phyloP scores from a whole-genome alignment of 345 rosid genomes.

The Euclidium syriacum region DNA sequence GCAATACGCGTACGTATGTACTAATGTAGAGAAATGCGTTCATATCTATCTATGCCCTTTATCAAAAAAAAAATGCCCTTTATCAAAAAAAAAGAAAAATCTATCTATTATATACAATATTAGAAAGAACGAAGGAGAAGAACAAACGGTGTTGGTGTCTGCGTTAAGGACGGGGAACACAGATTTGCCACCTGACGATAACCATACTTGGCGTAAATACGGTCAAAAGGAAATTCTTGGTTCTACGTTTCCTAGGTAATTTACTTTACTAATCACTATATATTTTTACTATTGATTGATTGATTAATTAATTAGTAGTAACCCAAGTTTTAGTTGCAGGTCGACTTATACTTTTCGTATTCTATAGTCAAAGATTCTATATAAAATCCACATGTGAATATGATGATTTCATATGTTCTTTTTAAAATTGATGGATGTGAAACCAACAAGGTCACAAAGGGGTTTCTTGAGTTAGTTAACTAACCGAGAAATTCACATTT shows the following conservation, averaged over 20 bases:
- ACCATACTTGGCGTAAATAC: constrained; percentile 77
- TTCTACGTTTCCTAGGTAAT: constrained; percentile 68
- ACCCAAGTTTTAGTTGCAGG: neutral
- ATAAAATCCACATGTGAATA: neutral
- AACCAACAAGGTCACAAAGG: neutral
- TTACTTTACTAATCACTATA: neutral
- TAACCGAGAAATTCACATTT: neutral
- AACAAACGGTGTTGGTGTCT: constrained; percentile 34
- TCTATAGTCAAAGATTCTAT: constrained; percentile 5
- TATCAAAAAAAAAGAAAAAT: too few species aligned
- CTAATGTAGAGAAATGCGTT: neutral
- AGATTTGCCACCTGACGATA: constrained; percentile 77
- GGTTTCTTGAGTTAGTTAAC: neutral
- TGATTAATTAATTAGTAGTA: too few species aligned
- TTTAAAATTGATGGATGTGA: neutral
- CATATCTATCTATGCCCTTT: too few species aligned
- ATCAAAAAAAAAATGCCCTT: too few species aligned
- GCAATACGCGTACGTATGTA: neutral
- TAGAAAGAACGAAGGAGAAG: constrained; percentile 41
- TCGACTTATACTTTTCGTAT: neutral
- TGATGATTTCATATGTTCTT: too few species aligned
- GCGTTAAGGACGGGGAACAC: constrained; percentile 61
- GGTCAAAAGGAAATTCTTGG: constrained; percentile 88
- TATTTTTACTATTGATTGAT: neutral
- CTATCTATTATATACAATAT: neutral